Evolutionary conservation across 768 basidiomycete genomes (phyloP), one percentile per base, ranked within the genome.

Genomic region (Pisolithus tinctorius): DNA sequence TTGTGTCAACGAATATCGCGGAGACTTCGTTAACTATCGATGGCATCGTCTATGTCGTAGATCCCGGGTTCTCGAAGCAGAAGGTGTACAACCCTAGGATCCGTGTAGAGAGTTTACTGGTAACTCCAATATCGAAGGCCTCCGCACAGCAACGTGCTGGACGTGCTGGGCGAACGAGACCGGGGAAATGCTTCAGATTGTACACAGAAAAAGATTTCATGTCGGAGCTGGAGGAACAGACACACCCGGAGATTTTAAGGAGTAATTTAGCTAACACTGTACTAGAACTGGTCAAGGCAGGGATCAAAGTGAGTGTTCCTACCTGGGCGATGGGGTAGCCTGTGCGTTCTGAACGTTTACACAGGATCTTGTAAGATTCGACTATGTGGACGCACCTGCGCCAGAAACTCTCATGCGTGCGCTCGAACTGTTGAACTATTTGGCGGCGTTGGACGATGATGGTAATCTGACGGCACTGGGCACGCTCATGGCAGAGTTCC

Each of bases 151-250:
- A 99, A 68, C 73, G 96, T 31, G 93, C 96, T 1, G 95, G 96
- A 42, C 91, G 95, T 65, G 95, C 95, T 0, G 96, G 95, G 34
- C 82, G 96, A 53, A 99, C 96, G 23, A 73, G 93, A 50, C 95
- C 96, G 0, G 96, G 95, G 31, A 98, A 98, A 67, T 97, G 95
- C 66, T 99, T 97, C 74, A 76, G 95, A 57, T 64, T 99, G 57
- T 99, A 97, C 66, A 97, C 95, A 0, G 93, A 99, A 68, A 89
- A 91, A 67, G 93, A 98, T 68, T 99, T 95, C 60, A 93, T 96
- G 79, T 80, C 76, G 53, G 93, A 97, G 70, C 74, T 99, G 42
- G 92, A 97, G 69, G 94, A 97, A 64, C 95, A 98, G 70, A 99
- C 95, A 1, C 83, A 93, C 63, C 96, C 96, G 0, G 96, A 99